phyloP scores from a whole-genome alignment of 345 rosid species.

The Euphorbia peplus region DNA sequence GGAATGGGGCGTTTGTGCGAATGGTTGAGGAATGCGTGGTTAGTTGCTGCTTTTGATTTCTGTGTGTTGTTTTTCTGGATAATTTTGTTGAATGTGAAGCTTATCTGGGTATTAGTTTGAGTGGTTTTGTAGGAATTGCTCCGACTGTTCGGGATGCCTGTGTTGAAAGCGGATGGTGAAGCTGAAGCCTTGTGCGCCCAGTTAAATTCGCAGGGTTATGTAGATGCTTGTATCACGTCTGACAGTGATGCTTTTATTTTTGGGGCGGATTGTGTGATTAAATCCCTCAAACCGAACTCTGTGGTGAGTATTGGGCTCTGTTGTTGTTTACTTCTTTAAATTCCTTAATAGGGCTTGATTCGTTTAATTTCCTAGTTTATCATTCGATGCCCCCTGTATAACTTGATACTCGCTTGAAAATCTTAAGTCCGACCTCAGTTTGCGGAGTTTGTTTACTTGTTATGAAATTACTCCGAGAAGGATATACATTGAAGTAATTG shows the following conservation, averaged over 20 bases:
- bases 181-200: slow-evolving; percentile 95
- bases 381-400: no score
- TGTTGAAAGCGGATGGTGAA: slow-evolving; percentile 71
- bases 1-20: slow-evolving; percentile 55
- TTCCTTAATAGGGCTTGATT: no score
- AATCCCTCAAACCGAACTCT: slow-evolving; percentile 67
- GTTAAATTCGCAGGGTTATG: slow-evolving; percentile 66
- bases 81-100: no score
- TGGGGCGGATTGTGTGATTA: slow-evolving; percentile 82
- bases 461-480: not conserved
- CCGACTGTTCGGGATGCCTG: slow-evolving; percentile 81
- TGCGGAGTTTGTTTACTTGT: no score
- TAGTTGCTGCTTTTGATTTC: slow-evolving; percentile 23
- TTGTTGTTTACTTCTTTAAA: not conserved
- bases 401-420: no score
- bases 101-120: not conserved
- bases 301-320: slow-evolving; percentile 39
- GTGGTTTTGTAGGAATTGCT: slow-evolving; percentile 58
- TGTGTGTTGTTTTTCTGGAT: not conserved
- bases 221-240: slow-evolving; percentile 88
- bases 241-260: slow-evolving; percentile 93
- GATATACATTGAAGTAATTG: not conserved
- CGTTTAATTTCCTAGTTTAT: not conserved
- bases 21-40: slow-evolving; percentile 79
- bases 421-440: not conserved